phyloP scores from a whole-genome alignment of 768 basidiomycete genomes.

The Boletellus emodensis region DNA sequence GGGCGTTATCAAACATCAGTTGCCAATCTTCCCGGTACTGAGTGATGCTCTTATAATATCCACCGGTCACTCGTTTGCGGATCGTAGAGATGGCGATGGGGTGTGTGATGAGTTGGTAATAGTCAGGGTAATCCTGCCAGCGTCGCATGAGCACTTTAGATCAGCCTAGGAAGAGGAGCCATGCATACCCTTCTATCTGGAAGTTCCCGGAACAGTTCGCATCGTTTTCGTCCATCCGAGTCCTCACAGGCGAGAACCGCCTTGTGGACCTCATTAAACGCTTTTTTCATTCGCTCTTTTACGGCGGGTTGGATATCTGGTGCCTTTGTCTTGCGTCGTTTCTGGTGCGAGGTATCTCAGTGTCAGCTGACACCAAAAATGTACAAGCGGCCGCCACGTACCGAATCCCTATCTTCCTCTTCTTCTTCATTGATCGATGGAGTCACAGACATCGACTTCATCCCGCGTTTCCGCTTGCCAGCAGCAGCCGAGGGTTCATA shows the following conservation, averaged over 20 bases:
- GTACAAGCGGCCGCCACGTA: slow-evolving; percentile 32
- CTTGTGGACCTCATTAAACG: slow-evolving; percentile 70
- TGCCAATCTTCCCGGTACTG: slow-evolving; percentile 77
- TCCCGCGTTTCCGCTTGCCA: slow-evolving; percentile 73
- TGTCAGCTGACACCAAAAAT: neutral
- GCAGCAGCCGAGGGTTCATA: slow-evolving; percentile 40
- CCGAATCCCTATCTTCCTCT: slow-evolving; percentile 72
- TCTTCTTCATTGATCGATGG: slow-evolving; percentile 71
- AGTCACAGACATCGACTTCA: slow-evolving; percentile 72
- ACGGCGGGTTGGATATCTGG: slow-evolving; percentile 54
- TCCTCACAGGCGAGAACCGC: slow-evolving; percentile 73
- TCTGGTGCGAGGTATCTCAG: slow-evolving; percentile 40
- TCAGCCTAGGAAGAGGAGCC: neutral
- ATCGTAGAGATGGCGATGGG: slow-evolving; percentile 89
- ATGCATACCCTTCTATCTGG: slow-evolving; percentile 66
- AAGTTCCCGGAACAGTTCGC: slow-evolving; percentile 84
- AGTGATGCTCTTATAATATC: slow-evolving; percentile 69
- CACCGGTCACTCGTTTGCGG: slow-evolving; percentile 65
- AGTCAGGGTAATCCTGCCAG: slow-evolving; percentile 83
- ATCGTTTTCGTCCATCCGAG: slow-evolving; percentile 70
- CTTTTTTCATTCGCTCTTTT: slow-evolving; percentile 80
- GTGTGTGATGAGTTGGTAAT: slow-evolving; percentile 81
- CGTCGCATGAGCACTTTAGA: slow-evolving; percentile 10
- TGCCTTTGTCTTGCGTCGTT: slow-evolving; percentile 78
- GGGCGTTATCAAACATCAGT: slow-evolving; percentile 92